Evolutionary conservation across 192 early-diverging fungal genomes (phyloP).

Genomic region (Backusella australiensis): DNA sequence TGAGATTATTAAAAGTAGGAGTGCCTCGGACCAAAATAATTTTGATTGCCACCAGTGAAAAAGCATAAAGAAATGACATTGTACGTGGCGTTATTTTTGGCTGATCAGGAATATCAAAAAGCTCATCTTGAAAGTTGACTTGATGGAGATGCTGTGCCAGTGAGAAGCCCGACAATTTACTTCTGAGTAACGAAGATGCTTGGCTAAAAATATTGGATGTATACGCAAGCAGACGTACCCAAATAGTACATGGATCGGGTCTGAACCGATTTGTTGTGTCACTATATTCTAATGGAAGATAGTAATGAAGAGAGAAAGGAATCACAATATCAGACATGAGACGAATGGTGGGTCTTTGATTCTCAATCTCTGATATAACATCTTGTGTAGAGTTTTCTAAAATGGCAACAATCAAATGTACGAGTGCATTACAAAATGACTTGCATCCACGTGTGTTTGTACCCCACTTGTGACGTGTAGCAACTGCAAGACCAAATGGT

Average conservation of each 20-base stretch:
- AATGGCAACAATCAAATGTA: constrained; percentile 46
- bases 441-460: constrained; percentile 26
- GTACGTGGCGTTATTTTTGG: constrained; percentile 11
- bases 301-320: constrained; percentile 49
- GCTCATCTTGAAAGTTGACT: not conserved
- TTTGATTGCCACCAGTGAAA: constrained; percentile 51
- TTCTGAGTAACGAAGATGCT: constrained; percentile 11
- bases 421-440: constrained; percentile 43
- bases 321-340: constrained; percentile 50
- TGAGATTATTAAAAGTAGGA: constrained; percentile 38
- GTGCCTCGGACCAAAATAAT: constrained; percentile 51
- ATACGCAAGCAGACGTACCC: constrained; percentile 25
- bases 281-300: constrained; percentile 22
- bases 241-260: constrained; percentile 17
- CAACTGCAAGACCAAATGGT: constrained; percentile 35
- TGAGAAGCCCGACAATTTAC: constrained; percentile 18
- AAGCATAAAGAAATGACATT: constrained; percentile 31
- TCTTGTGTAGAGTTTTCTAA: constrained; percentile 45
- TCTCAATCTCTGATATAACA: constrained; percentile 43
- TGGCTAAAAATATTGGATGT: constrained; percentile 26
- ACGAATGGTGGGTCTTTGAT: constrained; percentile 33
- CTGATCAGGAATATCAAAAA: constrained; percentile 8
- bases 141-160: constrained; percentile 9
- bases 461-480: constrained; percentile 40
- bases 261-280: not conserved